phyloP scores from a whole-genome alignment of 768 basidiomycete genomes.

The Tylopilus subfusipes region DNA sequence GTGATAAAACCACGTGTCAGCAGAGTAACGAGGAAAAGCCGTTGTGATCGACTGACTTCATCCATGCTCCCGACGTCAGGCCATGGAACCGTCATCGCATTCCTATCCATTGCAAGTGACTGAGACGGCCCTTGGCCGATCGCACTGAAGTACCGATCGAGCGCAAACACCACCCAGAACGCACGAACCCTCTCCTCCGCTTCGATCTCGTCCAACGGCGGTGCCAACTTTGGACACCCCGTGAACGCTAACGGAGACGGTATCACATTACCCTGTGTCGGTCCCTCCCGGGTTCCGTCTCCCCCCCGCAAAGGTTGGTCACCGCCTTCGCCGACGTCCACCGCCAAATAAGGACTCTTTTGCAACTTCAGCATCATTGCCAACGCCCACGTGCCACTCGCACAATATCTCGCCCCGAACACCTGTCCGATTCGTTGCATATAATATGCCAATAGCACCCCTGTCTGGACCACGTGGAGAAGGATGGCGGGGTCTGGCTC shows the following conservation, averaged over 20 bases:
- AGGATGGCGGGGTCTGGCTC: constrained; percentile 36
- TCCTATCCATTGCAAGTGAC: constrained; percentile 24
- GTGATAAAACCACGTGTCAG: neutral
- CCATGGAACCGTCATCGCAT: constrained; percentile 40
- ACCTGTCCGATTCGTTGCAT: constrained; percentile 57
- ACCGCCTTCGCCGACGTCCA: neutral
- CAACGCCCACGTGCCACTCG: constrained; percentile 45
- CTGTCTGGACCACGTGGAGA: constrained; percentile 55
- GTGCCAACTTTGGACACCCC: constrained; percentile 26
- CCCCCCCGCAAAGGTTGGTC: constrained; percentile 2
- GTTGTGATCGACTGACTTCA: constrained; percentile 7
- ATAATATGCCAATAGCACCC: constrained; percentile 64
- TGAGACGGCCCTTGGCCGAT: constrained; percentile 22
- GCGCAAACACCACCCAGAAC: constrained; percentile 36
- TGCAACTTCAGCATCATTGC: constrained; percentile 48
- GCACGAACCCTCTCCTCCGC: constrained; percentile 38
- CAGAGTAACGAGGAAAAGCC: neutral
- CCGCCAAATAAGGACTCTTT: constrained; percentile 15
- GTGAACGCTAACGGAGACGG: constrained; percentile 8
- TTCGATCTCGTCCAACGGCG: constrained; percentile 31
- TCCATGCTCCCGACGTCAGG: constrained; percentile 24
- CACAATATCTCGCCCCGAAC: constrained; percentile 58
- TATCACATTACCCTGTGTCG: neutral
- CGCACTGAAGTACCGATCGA: constrained; percentile 34
- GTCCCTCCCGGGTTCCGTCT: neutral